Evolutionary conservation across 2,329 filamentous ascomycete genomes (phyloP).

Genomic region (Nigrograna mackinnonii): DNA sequence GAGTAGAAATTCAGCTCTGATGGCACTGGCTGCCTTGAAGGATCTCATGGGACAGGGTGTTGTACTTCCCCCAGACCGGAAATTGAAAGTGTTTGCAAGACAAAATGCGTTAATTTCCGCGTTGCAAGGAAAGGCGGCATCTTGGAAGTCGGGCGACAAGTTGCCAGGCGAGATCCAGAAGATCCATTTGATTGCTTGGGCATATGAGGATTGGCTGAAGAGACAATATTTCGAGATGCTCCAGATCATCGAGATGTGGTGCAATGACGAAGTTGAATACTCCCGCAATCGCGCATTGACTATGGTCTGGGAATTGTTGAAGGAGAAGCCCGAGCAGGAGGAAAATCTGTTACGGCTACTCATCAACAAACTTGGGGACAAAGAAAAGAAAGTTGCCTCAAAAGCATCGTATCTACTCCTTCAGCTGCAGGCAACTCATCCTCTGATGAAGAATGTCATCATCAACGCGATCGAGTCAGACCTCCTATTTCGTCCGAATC

Average conservation of each 20-base stretch:
- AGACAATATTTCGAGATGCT: slow-evolving; percentile 90
- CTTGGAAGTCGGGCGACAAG: slow-evolving; percentile 71
- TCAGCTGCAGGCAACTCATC: slow-evolving; percentile 85
- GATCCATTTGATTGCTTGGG: slow-evolving; percentile 82
- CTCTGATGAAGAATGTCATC: slow-evolving; percentile 90
- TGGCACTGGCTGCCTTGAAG: slow-evolving; percentile 89
- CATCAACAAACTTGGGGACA: slow-evolving; percentile 96
- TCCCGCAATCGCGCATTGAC: slow-evolving; percentile 85
- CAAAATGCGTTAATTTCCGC: slow-evolving; percentile 77
- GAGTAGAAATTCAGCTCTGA: slow-evolving; percentile 88
- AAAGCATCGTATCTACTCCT: slow-evolving; percentile 91
- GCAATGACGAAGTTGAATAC: slow-evolving; percentile 93
- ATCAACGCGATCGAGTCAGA: slow-evolving; percentile 85
- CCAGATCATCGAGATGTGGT: slow-evolving; percentile 90
- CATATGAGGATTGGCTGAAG: slow-evolving; percentile 95
- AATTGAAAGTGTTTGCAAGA: slow-evolving; percentile 75
- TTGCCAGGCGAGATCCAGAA: slow-evolving; percentile 76
- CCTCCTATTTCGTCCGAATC: slow-evolving; percentile 82
- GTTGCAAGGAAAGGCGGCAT: slow-evolving; percentile 63
- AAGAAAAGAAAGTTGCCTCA: slow-evolving; percentile 93
- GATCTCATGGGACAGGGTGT: slow-evolving; percentile 91
- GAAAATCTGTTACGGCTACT: slow-evolving; percentile 87
- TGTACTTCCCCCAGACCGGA: slow-evolving; percentile 79
- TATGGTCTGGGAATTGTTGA: slow-evolving; percentile 88
- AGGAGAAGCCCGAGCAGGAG: slow-evolving; percentile 97